phyloP scores from a whole-genome alignment of 129 eudicot genomes.

The Flaveria ramosissima region DNA sequence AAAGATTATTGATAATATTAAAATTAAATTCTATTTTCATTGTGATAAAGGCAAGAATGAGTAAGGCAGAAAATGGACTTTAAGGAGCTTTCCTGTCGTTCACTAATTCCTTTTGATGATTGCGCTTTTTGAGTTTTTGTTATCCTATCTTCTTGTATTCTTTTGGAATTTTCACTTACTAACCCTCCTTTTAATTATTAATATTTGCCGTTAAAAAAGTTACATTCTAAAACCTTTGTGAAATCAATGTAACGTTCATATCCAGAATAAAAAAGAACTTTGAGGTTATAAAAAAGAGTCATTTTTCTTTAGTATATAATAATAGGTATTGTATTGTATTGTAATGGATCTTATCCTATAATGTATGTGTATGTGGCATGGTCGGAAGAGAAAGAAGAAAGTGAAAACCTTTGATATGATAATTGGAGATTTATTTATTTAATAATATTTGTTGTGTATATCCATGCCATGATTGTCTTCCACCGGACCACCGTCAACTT shows the following conservation, averaged over 20 bases:
- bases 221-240: too few relatives aligned
- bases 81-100: too few relatives aligned
- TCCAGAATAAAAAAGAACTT: neutral
- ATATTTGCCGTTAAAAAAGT: too few relatives aligned
- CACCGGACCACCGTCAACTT: slow-evolving; percentile 8
- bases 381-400: neutral
- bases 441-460: neutral
- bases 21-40: too few relatives aligned
- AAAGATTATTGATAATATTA: too few relatives aligned
- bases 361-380: neutral
- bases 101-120: too few relatives aligned
- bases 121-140: too few relatives aligned
- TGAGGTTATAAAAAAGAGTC: neutral
- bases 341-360: neutral
- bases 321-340: neutral
- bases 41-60: too few relatives aligned
- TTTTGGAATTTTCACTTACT: too few relatives aligned
- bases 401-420: neutral
- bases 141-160: too few relatives aligned
- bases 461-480: neutral
- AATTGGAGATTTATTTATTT: neutral
- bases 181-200: too few relatives aligned
- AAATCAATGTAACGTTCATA: neutral
- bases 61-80: too few relatives aligned
- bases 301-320: neutral